Base-by-base conservation (phyloP, 2,329 filamentous ascomycete species). In the Calonectria montana region DNA sequence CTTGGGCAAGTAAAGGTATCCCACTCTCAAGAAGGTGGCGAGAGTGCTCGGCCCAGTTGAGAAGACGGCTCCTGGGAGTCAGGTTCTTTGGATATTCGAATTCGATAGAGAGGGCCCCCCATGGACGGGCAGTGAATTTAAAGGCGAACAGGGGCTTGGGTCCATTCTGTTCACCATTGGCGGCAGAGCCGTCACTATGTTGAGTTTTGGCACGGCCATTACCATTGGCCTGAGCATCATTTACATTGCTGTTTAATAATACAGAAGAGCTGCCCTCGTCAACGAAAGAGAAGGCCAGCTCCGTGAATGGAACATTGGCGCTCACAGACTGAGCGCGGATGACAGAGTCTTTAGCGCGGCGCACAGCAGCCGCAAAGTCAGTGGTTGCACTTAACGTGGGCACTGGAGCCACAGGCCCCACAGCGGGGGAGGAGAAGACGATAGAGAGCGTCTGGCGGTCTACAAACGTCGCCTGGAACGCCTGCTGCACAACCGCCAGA, bases 301-400 rank as follows among this genome's bases (percentile, higher is more conserved):
- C 65, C 2, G 41, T 39, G 53, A 41, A 61, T 25, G 53, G 53
- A 27, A 39, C 41, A 37, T 31, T 50, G 15, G 65, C 53, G 50
- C 27, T 27, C 15, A 41, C n/a, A 61, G 65, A 10, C 29, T 48
- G 65, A 61, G 50, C 65, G 18, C 23, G 53, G 12, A 53, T 53
- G 29, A 67, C 65, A 21, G 65, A 67, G 53, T 67, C 65, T 29
- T 67, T 67, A 21, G 65, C 65, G 16, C 65, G 53, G 39, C 65
- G 65, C 39, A 67, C 53, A 25, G 65, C 65, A 13, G 41, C 45
- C 29, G 53, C 27, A 41, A 67, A 67, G 41, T 59, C 53, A 27
- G 53, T 15, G 9, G 50, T 61, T 16, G 15, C 65, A 27, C 39
- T 25, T 4, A 67, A 41, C 4, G 53, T 39, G 29, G 41, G 53